These are phyloP conservation scores for Mycogone perniciosa DNA, from an alignment of 2,329 filamentous ascomycete genomes.

Conservation along the genomic window DNA sequence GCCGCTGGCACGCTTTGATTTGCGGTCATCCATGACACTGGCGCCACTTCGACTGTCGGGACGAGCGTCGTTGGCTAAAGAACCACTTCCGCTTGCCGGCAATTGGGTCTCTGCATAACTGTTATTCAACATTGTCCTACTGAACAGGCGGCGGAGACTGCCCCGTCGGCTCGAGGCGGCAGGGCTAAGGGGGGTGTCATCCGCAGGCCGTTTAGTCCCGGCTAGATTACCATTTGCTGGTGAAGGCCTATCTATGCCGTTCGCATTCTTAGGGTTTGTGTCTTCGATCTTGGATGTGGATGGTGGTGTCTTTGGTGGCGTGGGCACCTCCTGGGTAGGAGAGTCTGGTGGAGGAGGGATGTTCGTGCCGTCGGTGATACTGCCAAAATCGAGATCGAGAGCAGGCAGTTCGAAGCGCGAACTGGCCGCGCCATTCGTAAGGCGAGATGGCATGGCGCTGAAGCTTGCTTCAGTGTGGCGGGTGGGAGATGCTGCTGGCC, in stretches of 20 bases:
- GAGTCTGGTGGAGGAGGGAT: conserved; percentile 54
- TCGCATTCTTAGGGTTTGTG: conserved; percentile 10
- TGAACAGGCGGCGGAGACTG: conserved; percentile 53
- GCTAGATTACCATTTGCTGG: conserved; percentile 37
- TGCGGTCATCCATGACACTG: conserved; percentile 46
- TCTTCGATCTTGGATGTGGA: conserved; percentile 22
- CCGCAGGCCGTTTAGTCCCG: conserved; percentile 44
- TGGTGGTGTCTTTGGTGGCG: conserved; percentile 34
- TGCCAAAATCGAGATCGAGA: conserved; percentile 52
- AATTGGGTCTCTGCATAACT: conserved; percentile 45
- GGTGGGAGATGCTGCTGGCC: background rate
- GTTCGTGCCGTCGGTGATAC: conserved; percentile 54
- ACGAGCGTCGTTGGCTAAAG: conserved; percentile 30
- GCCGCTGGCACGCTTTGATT: conserved; percentile 49
- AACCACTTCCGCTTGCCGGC: conserved; percentile 31
- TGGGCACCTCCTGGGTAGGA: conserved; percentile 43
- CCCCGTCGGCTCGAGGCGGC: conserved; percentile 45
- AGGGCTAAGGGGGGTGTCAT: conserved; percentile 48
- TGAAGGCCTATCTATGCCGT: conserved; percentile 11
- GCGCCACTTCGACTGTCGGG: conserved; percentile 46
- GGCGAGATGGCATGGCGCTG: conserved; percentile 26
- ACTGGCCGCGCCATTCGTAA: conserved; percentile 22
- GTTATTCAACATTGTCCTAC: conserved; percentile 48
- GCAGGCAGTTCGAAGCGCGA: conserved; percentile 51
- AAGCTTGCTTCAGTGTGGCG: background rate